phyloP scores from a whole-genome alignment of 2,329 filamentous ascomycete species.

The Penicillium sp. region DNA sequence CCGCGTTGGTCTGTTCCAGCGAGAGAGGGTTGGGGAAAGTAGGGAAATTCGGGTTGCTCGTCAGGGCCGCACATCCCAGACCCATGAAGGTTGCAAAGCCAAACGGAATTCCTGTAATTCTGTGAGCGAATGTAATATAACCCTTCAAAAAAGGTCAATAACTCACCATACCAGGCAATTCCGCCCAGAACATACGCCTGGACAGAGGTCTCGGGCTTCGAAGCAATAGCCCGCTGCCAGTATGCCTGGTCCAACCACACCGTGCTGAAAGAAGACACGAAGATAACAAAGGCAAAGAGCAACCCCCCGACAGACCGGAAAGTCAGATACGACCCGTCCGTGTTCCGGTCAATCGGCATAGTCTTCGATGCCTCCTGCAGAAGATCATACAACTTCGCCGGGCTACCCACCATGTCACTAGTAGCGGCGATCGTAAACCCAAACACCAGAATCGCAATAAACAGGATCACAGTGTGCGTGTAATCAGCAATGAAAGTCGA shows the following conservation, averaged over 20 bases:
- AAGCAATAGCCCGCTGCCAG: constrained; percentile 45
- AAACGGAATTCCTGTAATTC: constrained; percentile 41
- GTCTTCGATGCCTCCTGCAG: constrained; percentile 29
- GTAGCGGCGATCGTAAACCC: constrained; percentile 36
- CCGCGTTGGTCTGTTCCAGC: constrained; percentile 28
- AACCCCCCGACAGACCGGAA: constrained; percentile 36
- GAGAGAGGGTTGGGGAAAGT: constrained; percentile 44
- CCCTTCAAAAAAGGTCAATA: not conserved
- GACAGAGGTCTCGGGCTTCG: constrained; percentile 38
- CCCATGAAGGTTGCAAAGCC: constrained; percentile 48
- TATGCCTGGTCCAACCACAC: constrained; percentile 43
- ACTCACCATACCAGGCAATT: constrained; percentile 30
- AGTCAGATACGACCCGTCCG: constrained; percentile 36
- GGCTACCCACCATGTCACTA: constrained; percentile 30
- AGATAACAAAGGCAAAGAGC: constrained; percentile 37
- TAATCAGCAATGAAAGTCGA: constrained; percentile 44
- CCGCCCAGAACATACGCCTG: constrained; percentile 43
- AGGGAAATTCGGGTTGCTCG: constrained; percentile 46
- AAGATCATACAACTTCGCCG: constrained; percentile 36
- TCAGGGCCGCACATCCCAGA: constrained; percentile 43
- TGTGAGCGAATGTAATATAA: not conserved
- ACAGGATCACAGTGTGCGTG: constrained; percentile 40
- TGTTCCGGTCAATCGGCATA: constrained; percentile 31
- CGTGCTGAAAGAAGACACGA: constrained; percentile 35
- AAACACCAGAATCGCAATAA: constrained; percentile 39